These are phyloP conservation scores for Pichia kudriavzevii DNA, from an alignment of 1,139 yeast genomes.

Conservation along the genomic window DNA sequence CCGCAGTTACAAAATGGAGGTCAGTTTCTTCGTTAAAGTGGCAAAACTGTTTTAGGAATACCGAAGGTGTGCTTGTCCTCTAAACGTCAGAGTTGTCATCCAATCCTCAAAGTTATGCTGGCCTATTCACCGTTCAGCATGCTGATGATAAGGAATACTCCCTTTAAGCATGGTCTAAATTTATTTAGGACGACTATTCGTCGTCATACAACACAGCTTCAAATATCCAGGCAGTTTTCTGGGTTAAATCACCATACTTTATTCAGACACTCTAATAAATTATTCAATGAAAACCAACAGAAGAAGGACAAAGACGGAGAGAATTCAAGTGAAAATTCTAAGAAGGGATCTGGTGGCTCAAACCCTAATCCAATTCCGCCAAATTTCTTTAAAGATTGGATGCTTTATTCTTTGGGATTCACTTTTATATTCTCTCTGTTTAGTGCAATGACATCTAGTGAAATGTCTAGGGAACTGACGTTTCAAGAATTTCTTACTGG, in stretches of 20 bases:
- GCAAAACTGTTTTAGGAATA: too few species aligned
- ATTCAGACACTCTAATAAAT: conserved; percentile 3
- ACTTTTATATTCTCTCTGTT: conserved; percentile 14
- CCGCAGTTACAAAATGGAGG: too few species aligned
- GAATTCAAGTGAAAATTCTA: conserved; percentile 8
- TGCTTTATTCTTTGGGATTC: conserved; percentile 15
- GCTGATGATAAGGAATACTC: too few species aligned
- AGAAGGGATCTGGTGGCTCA: conserved; percentile 2
- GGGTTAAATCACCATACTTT: conserved; percentile 5
- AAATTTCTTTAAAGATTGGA: conserved; percentile 15
- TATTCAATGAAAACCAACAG: conserved; percentile 6
- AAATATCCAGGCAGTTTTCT: conserved; percentile 10
- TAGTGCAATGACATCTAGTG: conserved; percentile 8
- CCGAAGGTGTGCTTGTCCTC: too few species aligned
- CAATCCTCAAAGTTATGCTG: too few species aligned
- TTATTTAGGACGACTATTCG: too few species aligned
- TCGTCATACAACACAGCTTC: too few species aligned
- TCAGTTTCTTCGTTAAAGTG: too few species aligned
- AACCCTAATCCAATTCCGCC: conserved; percentile 3
- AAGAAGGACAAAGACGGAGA: conserved; percentile 9
- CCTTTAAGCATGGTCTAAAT: too few species aligned
- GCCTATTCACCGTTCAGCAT: too few species aligned
- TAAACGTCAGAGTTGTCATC: too few species aligned
- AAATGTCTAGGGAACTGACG: conserved; percentile 13
- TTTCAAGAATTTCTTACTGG: conserved; percentile 79